Conservation (phyloP, 768 basidiomycete species). For the Scleroderma bovista region DNA sequence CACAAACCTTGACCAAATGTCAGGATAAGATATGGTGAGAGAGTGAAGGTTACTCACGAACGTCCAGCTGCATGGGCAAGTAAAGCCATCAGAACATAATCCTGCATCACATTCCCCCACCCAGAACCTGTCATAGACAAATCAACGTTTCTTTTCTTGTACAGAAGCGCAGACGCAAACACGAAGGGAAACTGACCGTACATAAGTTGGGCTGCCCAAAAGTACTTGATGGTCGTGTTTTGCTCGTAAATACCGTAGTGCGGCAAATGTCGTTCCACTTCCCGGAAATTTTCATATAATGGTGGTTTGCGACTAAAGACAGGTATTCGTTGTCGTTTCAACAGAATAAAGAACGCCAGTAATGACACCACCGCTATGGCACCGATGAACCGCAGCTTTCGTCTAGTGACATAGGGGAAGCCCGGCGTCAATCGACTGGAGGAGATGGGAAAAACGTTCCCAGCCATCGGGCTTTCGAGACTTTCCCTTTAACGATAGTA, state of each 20-base stretch:
- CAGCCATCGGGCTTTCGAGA: not conserved
- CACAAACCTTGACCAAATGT: constrained; percentile 28
- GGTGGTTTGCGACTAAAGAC: constrained; percentile 29
- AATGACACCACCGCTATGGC: not conserved
- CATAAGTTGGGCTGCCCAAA: constrained; percentile 45
- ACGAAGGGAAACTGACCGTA: constrained; percentile 25
- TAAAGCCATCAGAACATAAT: constrained; percentile 31
- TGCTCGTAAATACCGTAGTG: constrained; percentile 36
- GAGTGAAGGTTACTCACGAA: constrained; percentile 22
- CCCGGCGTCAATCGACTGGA: not conserved
- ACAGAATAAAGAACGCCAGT: not conserved
- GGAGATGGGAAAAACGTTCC: not conserved
- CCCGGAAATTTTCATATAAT: constrained; percentile 34
- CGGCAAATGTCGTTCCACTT: constrained; percentile 34
- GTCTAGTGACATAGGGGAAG: not conserved
- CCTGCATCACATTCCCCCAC: constrained; percentile 40
- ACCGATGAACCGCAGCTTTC: not conserved
- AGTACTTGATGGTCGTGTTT: constrained; percentile 33
- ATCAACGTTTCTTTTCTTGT: too few relatives aligned
- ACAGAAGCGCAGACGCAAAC: not conserved
- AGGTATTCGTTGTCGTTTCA: not conserved
- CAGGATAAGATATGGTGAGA: constrained; percentile 3
- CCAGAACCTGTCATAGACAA: constrained; percentile 26
- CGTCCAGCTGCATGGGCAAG: constrained; percentile 31
- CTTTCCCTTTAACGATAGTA: not conserved